These are phyloP conservation scores for Penicillium capsulatum DNA, from an alignment of 2,329 filamentous ascomycete genomes.

Conservation along the genomic window DNA sequence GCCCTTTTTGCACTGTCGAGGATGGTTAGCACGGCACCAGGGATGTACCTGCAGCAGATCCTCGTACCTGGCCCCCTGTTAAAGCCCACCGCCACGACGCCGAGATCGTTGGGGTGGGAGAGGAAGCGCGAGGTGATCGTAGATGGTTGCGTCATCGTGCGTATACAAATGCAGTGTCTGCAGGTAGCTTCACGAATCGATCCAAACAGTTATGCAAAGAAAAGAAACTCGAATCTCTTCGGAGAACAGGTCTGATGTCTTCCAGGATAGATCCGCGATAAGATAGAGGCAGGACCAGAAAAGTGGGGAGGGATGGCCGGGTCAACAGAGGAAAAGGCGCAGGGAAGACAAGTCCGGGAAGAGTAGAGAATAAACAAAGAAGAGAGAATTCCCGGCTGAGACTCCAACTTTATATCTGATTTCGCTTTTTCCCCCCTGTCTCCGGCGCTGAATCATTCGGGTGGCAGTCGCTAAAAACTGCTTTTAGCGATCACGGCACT, in stretches of 20 bases:
- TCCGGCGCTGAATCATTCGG: constrained; percentile 12
- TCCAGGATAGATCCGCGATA: constrained; percentile 21
- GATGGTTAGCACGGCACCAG: constrained; percentile 6
- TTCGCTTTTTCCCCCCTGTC: constrained; percentile 11
- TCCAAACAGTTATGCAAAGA: background rate
- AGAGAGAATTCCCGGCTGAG: background rate
- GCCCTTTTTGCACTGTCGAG: constrained; percentile 71
- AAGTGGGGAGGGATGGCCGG: constrained; percentile 3
- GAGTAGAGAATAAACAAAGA: background rate
- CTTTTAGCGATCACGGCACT: constrained; percentile 42
- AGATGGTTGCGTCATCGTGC: constrained; percentile 53
- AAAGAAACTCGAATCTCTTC: background rate
- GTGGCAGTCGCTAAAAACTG: constrained; percentile 42
- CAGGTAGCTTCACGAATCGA: background rate
- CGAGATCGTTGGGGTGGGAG: constrained; percentile 71
- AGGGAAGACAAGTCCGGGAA: background rate
- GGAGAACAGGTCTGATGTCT: constrained; percentile 13
- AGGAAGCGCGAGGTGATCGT: constrained; percentile 71
- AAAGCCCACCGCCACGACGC: constrained; percentile 92
- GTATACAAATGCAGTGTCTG: background rate
- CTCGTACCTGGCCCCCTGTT: constrained; percentile 84
- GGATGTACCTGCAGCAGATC: background rate
- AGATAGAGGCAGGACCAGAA: constrained; percentile 21
- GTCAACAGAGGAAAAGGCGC: background rate
- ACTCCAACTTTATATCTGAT: constrained; percentile 15